These are phyloP conservation scores for Fusarium virguliforme DNA, from an alignment of 2,329 filamentous ascomycete species.

Conservation along the genomic window DNA sequence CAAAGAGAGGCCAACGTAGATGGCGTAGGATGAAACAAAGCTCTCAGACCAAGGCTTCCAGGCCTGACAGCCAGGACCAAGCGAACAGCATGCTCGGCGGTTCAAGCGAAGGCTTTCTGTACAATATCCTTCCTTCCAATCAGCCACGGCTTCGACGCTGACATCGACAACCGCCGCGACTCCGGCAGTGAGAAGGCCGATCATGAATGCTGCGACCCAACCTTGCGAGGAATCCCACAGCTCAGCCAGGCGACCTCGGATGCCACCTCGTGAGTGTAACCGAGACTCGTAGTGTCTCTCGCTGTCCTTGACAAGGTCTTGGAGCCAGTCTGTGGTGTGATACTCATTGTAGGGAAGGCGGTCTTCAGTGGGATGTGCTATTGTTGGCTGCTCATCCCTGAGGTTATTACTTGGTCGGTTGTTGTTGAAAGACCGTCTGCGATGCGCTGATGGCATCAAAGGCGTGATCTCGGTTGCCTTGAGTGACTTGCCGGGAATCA, in stretches of 20 bases:
- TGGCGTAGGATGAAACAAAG: slow-evolving; percentile 21
- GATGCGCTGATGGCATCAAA: background rate
- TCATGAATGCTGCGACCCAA: slow-evolving; percentile 34
- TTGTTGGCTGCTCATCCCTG: background rate
- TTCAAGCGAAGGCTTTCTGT: slow-evolving; percentile 4
- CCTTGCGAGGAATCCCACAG: slow-evolving; percentile 28
- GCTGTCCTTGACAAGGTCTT: slow-evolving; percentile 64
- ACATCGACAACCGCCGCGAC: slow-evolving; percentile 32
- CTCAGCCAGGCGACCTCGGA: slow-evolving; percentile 3
- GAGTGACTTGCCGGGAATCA: background rate
- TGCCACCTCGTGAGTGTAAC: background rate
- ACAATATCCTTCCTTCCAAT: slow-evolving; percentile 42
- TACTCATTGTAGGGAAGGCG: slow-evolving; percentile 71
- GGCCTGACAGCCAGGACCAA: background rate
- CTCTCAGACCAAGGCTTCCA: slow-evolving; percentile 32
- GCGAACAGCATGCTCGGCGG: slow-evolving; percentile 27
- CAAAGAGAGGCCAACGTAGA: slow-evolving; percentile 30
- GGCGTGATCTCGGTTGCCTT: background rate
- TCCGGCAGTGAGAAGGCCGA: slow-evolving; percentile 30
- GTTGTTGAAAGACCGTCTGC: background rate
- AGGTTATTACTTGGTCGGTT: background rate
- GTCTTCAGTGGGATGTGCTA: too few relatives aligned
- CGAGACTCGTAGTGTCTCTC: background rate
- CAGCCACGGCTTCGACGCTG: slow-evolving; percentile 36
- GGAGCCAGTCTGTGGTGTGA: slow-evolving; percentile 75